A percentile compares a stretch with the other conserved stretches of the same genome.
Evolutionary conservation across 306 rosid genomes (phyloP).

Genomic region (Macrotyloma uniflorum): DNA sequence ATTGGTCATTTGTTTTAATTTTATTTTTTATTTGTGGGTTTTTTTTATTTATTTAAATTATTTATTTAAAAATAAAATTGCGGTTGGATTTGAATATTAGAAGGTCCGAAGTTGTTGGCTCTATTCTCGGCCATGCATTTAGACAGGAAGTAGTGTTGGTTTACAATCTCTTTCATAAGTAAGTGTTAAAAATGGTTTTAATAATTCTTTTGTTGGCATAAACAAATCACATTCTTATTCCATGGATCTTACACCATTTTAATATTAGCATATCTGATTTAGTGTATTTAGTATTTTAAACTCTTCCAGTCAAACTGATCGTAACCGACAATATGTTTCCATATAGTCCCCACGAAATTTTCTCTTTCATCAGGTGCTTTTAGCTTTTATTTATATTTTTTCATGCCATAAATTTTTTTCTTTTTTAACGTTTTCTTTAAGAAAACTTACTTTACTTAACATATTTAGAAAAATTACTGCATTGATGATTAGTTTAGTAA

Average conservation of each 20-base stretch:
- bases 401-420: no score
- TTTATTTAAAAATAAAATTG: not conserved
- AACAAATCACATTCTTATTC: not conserved
- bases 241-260: not conserved
- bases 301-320: not conserved
- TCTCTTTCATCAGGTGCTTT: not conserved
- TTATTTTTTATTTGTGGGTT: not conserved
- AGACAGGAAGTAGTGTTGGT: not conserved
- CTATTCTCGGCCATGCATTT: not conserved
- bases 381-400: no score
- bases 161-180: not conserved
- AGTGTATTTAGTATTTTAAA: not conserved
- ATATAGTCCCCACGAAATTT: not conserved
- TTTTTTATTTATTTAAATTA: not conserved
- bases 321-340: not conserved
- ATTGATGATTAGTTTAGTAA: no score
- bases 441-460: no score
- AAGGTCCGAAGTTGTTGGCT: not conserved
- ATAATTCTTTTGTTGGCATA: no score
- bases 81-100: not conserved
- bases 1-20: no score
- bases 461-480: no score
- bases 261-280: not conserved
- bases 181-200: not conserved
- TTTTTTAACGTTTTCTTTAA: no score